Evolutionary conservation across 192 early-diverging fungal genomes (phyloP), one percentile per base, ranked within the genome.

Genomic region (Backusella tuberculispora): DNA sequence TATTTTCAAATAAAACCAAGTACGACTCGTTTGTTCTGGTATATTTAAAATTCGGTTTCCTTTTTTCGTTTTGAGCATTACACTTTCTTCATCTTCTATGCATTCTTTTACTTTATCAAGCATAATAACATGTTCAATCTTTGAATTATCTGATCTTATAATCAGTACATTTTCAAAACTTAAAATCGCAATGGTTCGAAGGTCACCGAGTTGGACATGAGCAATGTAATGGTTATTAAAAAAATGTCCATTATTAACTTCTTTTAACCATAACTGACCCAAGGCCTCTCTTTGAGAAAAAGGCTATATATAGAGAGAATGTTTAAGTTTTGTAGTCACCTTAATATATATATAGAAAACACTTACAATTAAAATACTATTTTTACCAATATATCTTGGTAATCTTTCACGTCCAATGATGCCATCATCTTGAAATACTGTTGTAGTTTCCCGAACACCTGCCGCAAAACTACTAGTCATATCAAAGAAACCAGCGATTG

Each of bases 401-500:
- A 95, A 78, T 5, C 95, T 83, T 63, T 90, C 86, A 38, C 93
- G 88, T 76, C 91, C 92, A 19, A 96, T 76, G 10, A 90, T 91
- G n/a, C 83, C 85, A 73, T 90, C 91, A 13, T 84, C 83, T 53
- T 53, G 50, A 84, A 95, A 96, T 40, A 94, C 91, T 0, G 91
- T 94, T 0, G 95, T 95, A 1, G 95, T 96, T 80, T 95, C 94
- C 46, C 89, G 82, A 73, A 96, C 93, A 41, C 92, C 93, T 77
- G 93, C 91, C 47, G 89, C 89, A 7, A 97, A 90, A 70, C 93
- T 92, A 4, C 89, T 91, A 1, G 94, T 93, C 44, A 96, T 79
- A 70, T 97, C 95, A 77, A 95, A 91, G 50, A 95, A 86, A 8
- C 94, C 95, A 9, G 93, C 90, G 1, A 95, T 83, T 3, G 95